These are phyloP conservation scores for Exsudoporus frostii DNA, from an alignment of 768 basidiomycete species.

Conservation along the genomic window DNA sequence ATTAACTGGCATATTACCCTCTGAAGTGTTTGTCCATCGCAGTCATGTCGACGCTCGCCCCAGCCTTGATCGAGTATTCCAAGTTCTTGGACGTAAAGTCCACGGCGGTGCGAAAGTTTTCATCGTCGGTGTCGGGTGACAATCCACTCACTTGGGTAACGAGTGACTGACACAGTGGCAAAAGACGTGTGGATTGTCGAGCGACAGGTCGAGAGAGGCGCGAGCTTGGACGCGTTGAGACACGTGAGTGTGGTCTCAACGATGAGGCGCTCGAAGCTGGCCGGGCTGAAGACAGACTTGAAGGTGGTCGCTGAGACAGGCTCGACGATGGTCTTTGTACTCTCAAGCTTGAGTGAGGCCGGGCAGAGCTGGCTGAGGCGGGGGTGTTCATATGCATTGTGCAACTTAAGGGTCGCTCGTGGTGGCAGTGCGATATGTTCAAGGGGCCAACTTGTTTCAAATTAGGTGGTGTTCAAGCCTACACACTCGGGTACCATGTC, in stretches of 20 bases:
- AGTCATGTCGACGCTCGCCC: slow-evolving; percentile 53
- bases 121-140: slow-evolving; percentile 38
- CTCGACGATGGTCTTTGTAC: slow-evolving; percentile 33
- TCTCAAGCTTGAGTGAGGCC: slow-evolving; percentile 22
- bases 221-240: slow-evolving; percentile 38
- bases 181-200: slow-evolving; percentile 46
- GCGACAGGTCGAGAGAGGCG: slow-evolving; percentile 52
- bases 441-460: neutral
- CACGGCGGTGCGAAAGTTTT: slow-evolving; percentile 45
- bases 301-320: slow-evolving; percentile 40
- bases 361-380: slow-evolving; percentile 10
- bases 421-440: slow-evolving; percentile 7
- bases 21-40: slow-evolving; percentile 48
- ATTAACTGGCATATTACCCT: slow-evolving; percentile 42
- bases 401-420: too few relatives aligned
- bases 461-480: neutral
- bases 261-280: slow-evolving; percentile 44
- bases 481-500: slow-evolving; percentile 11
- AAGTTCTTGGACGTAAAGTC: slow-evolving; percentile 59
- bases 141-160: slow-evolving; percentile 55
- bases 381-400: slow-evolving; percentile 29
- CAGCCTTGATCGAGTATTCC: slow-evolving; percentile 57
- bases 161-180: slow-evolving; percentile 53
- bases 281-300: slow-evolving; percentile 45
- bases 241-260: slow-evolving; percentile 34